Conservation (phyloP, 768 basidiomycete genomes). For the Xanthoconium stramineum region DNA sequence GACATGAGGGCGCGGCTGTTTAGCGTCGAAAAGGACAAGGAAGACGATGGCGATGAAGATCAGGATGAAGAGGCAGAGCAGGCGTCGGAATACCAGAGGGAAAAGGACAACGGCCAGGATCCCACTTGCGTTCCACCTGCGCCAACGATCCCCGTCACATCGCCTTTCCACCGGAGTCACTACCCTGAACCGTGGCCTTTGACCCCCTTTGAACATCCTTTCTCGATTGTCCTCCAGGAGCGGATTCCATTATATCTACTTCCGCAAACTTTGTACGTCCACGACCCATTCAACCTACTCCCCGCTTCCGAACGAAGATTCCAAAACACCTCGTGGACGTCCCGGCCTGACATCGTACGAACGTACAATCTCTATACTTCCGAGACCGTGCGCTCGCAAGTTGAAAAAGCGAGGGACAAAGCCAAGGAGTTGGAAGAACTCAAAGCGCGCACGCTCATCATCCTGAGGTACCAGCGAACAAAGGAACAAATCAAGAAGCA, state of each 20-base stretch:
- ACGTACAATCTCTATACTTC: constrained; percentile 29
- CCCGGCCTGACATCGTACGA: constrained; percentile 30
- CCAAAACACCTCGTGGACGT: constrained; percentile 23
- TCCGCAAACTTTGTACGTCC: constrained; percentile 41
- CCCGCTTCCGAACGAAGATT: constrained; percentile 1
- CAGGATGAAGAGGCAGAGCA: neutral
- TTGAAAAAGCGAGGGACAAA: constrained; percentile 3
- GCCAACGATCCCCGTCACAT: constrained; percentile 11
- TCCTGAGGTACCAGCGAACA: constrained; percentile 18
- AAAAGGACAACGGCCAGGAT: neutral
- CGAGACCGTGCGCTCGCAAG: neutral
- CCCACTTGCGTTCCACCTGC: neutral
- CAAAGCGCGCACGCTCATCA: constrained; percentile 18
- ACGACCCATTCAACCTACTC: constrained; percentile 41
- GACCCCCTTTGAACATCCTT: constrained; percentile 31
- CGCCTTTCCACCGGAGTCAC: constrained; percentile 31
- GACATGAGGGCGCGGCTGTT: neutral
- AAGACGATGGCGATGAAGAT: neutral
- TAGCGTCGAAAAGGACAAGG: too few species aligned
- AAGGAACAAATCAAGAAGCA: constrained; percentile 21
- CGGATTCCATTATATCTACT: constrained; percentile 34
- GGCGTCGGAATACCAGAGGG: neutral
- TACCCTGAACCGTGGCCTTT: constrained; percentile 43
- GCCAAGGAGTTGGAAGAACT: constrained; percentile 9
- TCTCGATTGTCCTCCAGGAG: constrained; percentile 30